phyloP scores from a whole-genome alignment of 495 filamentous ascomycete genomes.

The Rusavskia elegans region DNA sequence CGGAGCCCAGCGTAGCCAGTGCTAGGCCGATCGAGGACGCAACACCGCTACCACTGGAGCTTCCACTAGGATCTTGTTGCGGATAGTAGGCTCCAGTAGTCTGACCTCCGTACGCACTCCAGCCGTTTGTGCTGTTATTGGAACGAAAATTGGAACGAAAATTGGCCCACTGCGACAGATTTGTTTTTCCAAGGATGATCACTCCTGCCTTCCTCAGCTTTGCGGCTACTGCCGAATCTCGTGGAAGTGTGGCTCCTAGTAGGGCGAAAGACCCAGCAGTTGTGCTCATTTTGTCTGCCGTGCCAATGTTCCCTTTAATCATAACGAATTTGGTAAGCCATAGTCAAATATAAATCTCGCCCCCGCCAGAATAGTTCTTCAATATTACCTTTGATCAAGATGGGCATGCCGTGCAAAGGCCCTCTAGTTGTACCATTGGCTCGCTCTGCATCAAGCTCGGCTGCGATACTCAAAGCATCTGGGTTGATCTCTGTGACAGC shows the following conservation, averaged over 20 bases:
- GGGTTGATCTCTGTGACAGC: slow-evolving; percentile 42
- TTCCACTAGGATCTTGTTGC: slow-evolving; percentile 36
- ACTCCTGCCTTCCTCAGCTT: slow-evolving; percentile 34
- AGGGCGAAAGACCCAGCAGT: slow-evolving; percentile 44
- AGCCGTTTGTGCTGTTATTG: slow-evolving; percentile 35
- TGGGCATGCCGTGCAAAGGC: slow-evolving; percentile 42
- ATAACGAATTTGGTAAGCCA: slow-evolving; percentile 10
- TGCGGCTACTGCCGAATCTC: slow-evolving; percentile 28
- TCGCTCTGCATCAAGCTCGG: slow-evolving; percentile 34
- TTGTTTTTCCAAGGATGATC: slow-evolving; percentile 39
- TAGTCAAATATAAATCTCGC: too few species aligned
- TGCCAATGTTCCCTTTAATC: slow-evolving; percentile 55
- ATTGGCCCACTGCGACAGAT: slow-evolving; percentile 39
- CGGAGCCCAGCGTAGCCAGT: slow-evolving; percentile 30
- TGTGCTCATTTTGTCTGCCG: slow-evolving; percentile 47
- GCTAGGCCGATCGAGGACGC: slow-evolving; percentile 32
- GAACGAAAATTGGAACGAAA: slow-evolving; percentile 28
- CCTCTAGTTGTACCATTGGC: slow-evolving; percentile 20
- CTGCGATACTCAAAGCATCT: slow-evolving; percentile 35
- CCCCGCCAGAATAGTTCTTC: slow-evolving; percentile 6
- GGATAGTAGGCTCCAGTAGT: slow-evolving; percentile 33
- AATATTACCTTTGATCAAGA: slow-evolving; percentile 55
- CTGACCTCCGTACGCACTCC: slow-evolving; percentile 38
- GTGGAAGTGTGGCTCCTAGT: slow-evolving; percentile 28
- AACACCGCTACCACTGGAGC: slow-evolving; percentile 36